These are phyloP conservation scores for Cordyceps pruinosa DNA, from an alignment of 2,329 filamentous ascomycete species.

Conservation along the genomic window DNA sequence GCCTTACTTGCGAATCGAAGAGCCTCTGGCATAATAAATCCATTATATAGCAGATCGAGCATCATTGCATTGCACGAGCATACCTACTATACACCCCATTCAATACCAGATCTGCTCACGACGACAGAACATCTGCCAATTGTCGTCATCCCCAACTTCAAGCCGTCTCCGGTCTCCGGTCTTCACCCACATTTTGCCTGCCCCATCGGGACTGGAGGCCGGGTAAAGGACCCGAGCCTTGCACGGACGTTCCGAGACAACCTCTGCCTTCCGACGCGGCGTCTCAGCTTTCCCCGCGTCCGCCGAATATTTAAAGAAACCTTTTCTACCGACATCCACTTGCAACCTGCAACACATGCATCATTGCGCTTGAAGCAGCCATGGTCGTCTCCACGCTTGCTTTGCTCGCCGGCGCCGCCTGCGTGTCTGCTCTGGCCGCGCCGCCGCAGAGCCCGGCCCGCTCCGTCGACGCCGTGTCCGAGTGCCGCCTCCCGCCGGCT, in stretches of 20 bases:
- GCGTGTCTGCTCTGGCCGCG: constrained; percentile 2
- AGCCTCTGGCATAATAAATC: too few species aligned
- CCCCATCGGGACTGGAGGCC: not conserved
- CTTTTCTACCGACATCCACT: not conserved
- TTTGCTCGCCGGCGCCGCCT: constrained; percentile 2
- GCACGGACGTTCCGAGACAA: not conserved
- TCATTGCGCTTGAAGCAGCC: not conserved
- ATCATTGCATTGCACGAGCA: too few species aligned
- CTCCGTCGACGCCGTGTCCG: constrained; percentile 7
- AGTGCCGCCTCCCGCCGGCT: constrained; percentile 29
- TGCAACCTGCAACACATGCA: not conserved
- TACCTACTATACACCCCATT: too few species aligned
- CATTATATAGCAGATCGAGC: too few species aligned
- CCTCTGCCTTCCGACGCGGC: not conserved
- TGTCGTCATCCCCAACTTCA: too few species aligned
- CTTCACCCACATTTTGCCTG: too few species aligned
- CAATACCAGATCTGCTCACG: too few species aligned
- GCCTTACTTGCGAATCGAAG: too few species aligned
- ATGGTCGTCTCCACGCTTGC: constrained; percentile 11
- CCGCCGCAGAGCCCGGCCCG: not conserved
- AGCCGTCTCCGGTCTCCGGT: too few species aligned
- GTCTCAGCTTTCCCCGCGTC: not conserved
- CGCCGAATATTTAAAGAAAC: not conserved
- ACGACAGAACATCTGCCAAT: too few species aligned
- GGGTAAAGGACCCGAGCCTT: not conserved